phyloP scores from a whole-genome alignment of 345 rosid species.

The Arabidopsis arenosa region DNA sequence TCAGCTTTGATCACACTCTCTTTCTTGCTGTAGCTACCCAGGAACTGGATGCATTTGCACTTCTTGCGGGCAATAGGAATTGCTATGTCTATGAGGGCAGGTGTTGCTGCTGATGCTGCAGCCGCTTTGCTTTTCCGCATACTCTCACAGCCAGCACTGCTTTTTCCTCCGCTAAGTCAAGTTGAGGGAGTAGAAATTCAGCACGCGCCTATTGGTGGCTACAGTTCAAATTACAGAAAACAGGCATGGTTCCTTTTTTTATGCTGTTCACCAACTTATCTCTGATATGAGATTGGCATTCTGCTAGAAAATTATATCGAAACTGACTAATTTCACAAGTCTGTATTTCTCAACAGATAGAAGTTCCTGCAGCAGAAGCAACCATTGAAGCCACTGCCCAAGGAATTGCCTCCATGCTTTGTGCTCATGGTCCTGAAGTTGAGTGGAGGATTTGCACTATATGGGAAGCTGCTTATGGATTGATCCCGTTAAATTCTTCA shows the following conservation, averaged over 20 bases:
- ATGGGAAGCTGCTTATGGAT: conserved; percentile 99
- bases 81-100: conserved; percentile 99
- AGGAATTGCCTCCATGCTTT: conserved; percentile 99
- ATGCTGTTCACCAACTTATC: conserved; percentile 16
- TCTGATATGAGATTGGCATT: conserved; percentile 5
- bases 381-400: conserved; percentile 99
- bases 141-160: conserved; percentile 93
- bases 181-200: conserved; percentile 89
- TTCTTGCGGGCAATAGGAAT: conserved; percentile 98
- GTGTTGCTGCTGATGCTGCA: conserved; percentile 98
- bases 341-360: conserved; percentile 62
- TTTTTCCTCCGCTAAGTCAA: conserved; percentile 92
- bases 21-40: conserved; percentile 75
- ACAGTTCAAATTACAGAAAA: conserved; percentile 76
- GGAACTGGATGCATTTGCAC: conserved; percentile 99
- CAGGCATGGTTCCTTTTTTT: conserved; percentile 57
- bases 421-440: conserved; percentile 99
- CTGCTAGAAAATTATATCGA: conserved; percentile 22
- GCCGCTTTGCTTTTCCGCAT: conserved; percentile 96
- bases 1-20: conserved; percentile 34
- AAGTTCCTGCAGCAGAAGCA: conserved; percentile 96
- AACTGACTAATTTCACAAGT: conserved; percentile 36
- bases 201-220: conserved; percentile 74
- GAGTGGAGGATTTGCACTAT: conserved; percentile 99
- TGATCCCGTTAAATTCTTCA: conserved; percentile 93